Evolutionary conservation across 768 basidiomycete species (phyloP), one percentile per base, ranked within the genome.

Genomic region (Dendrothele bispora): DNA sequence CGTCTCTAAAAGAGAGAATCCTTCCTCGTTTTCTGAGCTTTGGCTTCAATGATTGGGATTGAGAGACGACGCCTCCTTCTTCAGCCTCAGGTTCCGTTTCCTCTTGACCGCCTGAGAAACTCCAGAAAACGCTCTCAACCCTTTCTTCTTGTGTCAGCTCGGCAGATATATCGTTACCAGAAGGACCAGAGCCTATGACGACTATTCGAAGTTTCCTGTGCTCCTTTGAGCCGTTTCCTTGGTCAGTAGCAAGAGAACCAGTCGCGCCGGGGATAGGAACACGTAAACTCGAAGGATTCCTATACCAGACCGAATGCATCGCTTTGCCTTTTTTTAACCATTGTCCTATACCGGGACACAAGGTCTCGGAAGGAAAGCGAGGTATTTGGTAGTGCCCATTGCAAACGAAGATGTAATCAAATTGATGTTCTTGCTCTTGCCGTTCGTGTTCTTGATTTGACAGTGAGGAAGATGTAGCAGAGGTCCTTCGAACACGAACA

Each of bases 361-460:
- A n/a, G n/a, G n/a, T n/a, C 8, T 73, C 73, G 34, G 65, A 48
- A 3, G 88, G 88, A 48, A 80, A 77, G 17, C 79, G 76, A 2
- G 91, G 91, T 7, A 76, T 55, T 32, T 72, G 73, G 60, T 87
- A 83, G 59, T 90, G 89, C 0, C 91, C 91, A 49, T 88, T 91
- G 35, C 85, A 85, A 25, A 90, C 73, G 25, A 92, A 62, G 29
- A 92, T 59, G n/a, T 79, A 68, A 55, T 92, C 86, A n/a, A n/a
- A n/a, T n/a, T n/a, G 53, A 82, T 88, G 1, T 62, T 46, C 15
- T 64, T 47, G 12, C 52, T 47, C 32, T 73, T 67, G 11, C 65
- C 64, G 4, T 66, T 66, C 7, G 71, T 71, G 40, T 74, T 51
- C 3, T 67, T 62, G 17, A 86, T 68, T 25, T 62, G 63, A 85